Evolutionary conservation across 2,329 filamentous ascomycete species (phyloP), one percentile per base, ranked within the genome.

Genomic region (Aureobasidium sp.): DNA sequence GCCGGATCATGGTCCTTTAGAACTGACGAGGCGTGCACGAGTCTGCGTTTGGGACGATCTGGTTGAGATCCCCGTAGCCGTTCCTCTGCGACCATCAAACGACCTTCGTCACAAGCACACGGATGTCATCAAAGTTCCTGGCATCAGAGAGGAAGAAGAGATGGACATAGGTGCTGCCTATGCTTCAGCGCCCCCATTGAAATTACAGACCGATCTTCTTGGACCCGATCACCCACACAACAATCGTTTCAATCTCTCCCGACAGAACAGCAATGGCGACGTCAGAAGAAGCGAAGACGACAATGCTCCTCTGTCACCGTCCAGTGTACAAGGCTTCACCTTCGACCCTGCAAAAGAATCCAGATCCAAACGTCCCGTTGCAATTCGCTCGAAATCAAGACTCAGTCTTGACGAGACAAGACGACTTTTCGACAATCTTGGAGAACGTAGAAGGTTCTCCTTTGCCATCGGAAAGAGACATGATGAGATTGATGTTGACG

Each of bases 1-100:
- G 21, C 81, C 85, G 0, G 94, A 97, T 70, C 93, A 97, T 71
- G 94, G 94, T 0, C 94, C 94, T 0, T 79, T 99, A n/a, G 94
- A 97, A 75, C 83, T 99, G 59, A 97, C 94, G 5, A 84, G 94
- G 65, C 83, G 94, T 67, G 88, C 91, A 52, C 86, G 93, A 68
- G 93, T 99, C 21, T 96, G 91, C 69, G 93, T 99, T 11, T 99
- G 94, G 94, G 94, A 99, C 70, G 94, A 99, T 71, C 79, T 97
- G 27, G 94, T 99, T 27, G 94, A 99, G 69, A 89, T 99, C 16
- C 94, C 94, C 2, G 88, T 97, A 53, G 94, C 92, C 3, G 91
- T 97, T 36, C 93, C 93, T 29, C 87, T 99, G 81, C 86, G 90
- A 54, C 84, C 85, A 9, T 93, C 90, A 4, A 86, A 86, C 16